phyloP scores from a whole-genome alignment of 164 flowering plant species.

The Santalum album region DNA sequence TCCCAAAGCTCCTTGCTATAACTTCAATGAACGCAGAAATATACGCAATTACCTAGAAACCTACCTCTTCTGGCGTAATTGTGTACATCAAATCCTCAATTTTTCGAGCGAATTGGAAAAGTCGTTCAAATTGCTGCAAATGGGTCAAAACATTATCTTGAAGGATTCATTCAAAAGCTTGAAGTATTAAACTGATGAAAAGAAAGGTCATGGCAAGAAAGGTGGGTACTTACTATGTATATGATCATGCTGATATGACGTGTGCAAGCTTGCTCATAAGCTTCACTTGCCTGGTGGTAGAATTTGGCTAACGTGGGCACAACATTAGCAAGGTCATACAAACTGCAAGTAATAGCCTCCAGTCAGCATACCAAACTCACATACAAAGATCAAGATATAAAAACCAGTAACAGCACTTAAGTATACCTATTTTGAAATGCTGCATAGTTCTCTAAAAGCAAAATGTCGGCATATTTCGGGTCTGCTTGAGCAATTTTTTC shows the following conservation, averaged over 20 bases:
- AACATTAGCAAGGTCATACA: slow-evolving; percentile 95
- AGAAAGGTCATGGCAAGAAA: slow-evolving; percentile 4
- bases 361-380: slow-evolving; percentile 13
- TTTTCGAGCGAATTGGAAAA: slow-evolving; percentile 83
- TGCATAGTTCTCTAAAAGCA: slow-evolving; percentile 90
- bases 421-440: slow-evolving; percentile 94
- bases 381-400: not conserved
- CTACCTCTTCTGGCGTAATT: slow-evolving; percentile 83
- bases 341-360: slow-evolving; percentile 44
- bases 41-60: slow-evolving; percentile 6
- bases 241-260: slow-evolving; percentile 88
- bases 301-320: slow-evolving; percentile 95
- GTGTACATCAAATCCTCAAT: slow-evolving; percentile 90
- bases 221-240: slow-evolving; percentile 43
- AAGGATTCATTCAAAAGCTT: not conserved
- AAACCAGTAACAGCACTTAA: not conserved
- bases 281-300: slow-evolving; percentile 97
- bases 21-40: no score
- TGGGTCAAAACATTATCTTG: slow-evolving; percentile 3
- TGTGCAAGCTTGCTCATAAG: slow-evolving; percentile 95
- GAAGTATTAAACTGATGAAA: not conserved
- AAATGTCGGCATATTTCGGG: slow-evolving; percentile 76
- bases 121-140: slow-evolving; percentile 87
- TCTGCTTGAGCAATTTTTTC: slow-evolving; percentile 89
- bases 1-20: no score